A percentile compares a stretch with the other conserved stretches of the same genome.
phyloP scores from a whole-genome alignment of 2,329 filamentous ascomycete genomes.

The Penicillium rolfsii region DNA sequence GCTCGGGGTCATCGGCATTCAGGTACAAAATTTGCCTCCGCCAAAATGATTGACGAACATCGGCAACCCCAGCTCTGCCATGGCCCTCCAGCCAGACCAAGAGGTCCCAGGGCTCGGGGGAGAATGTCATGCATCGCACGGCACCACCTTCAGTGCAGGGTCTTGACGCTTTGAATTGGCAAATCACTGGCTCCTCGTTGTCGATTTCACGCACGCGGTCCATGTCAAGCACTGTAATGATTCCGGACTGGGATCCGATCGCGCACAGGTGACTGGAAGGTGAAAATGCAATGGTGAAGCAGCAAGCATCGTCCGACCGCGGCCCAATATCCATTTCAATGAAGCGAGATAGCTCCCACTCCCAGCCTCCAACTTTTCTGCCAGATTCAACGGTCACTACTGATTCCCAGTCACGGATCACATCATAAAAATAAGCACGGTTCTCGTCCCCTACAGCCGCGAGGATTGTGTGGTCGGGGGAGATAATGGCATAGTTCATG shows the following conservation, averaged over 20 bases:
- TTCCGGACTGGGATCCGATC: conserved; percentile 54
- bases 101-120: conserved; percentile 84
- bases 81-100: conserved; percentile 93
- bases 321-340: conserved; percentile 48
- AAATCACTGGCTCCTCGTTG: conserved; percentile 59
- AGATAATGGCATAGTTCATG: conserved; percentile 94
- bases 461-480: conserved; percentile 79
- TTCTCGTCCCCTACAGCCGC: conserved; percentile 87
- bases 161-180: conserved; percentile 76
- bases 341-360: conserved; percentile 46
- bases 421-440: conserved; percentile 78
- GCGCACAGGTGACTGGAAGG: conserved; percentile 54
- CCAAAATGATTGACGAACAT: conserved; percentile 51
- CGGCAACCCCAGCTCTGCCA: conserved; percentile 52
- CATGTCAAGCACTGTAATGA: conserved; percentile 52
- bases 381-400: conserved; percentile 35
- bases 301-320: conserved; percentile 47
- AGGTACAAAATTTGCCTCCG: conserved; percentile 49
- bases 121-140: conserved; percentile 89
- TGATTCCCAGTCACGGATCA: conserved; percentile 36
- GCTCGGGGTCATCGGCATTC: conserved; percentile 37
- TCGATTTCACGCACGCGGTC: conserved; percentile 32
- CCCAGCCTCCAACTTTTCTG: conserved; percentile 44
- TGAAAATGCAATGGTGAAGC: conserved; percentile 55
- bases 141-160: conserved; percentile 73